Evolutionary conservation across 441 rosid genomes (phyloP).

Genomic region (Jatropha multifida): DNA sequence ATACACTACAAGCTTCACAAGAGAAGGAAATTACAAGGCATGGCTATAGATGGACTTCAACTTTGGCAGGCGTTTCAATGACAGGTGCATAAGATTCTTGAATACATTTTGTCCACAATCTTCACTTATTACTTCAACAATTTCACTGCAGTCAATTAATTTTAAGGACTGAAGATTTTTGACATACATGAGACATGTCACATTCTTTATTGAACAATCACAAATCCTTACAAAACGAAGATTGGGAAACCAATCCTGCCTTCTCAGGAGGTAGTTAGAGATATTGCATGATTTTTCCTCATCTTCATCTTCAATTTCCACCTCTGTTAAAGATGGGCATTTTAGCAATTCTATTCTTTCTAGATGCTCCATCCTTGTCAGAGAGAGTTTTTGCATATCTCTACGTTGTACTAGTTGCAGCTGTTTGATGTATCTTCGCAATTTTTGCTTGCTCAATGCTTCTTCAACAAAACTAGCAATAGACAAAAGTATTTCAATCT

Average conservation of each 20-base stretch:
- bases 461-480: background rate
- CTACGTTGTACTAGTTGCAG: background rate
- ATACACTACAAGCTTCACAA: background rate
- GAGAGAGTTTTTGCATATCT: background rate
- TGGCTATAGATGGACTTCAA: background rate
- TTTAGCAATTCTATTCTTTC: background rate
- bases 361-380: constrained; percentile 7
- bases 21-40: constrained; percentile 16
- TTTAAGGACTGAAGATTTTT: background rate
- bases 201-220: background rate
- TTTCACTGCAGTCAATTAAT: background rate
- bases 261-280: background rate
- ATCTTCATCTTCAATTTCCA: background rate
- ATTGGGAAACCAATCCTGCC: background rate
- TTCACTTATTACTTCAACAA: constrained; percentile 9
- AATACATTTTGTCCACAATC: constrained; percentile 6
- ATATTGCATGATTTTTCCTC: background rate
- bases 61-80: background rate
- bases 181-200: constrained; percentile 1
- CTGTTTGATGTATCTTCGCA: constrained; percentile 1
- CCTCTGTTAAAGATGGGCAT: background rate
- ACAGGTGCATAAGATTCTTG: background rate
- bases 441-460: background rate
- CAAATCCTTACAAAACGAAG: background rate
- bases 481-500: constrained; percentile 16